A percentile compares a stretch with the other conserved stretches of the same genome.
Evolutionary conservation across 1,139 yeast genomes (phyloP).

Genomic region (Nadsonia starkeyi-henricii): DNA sequence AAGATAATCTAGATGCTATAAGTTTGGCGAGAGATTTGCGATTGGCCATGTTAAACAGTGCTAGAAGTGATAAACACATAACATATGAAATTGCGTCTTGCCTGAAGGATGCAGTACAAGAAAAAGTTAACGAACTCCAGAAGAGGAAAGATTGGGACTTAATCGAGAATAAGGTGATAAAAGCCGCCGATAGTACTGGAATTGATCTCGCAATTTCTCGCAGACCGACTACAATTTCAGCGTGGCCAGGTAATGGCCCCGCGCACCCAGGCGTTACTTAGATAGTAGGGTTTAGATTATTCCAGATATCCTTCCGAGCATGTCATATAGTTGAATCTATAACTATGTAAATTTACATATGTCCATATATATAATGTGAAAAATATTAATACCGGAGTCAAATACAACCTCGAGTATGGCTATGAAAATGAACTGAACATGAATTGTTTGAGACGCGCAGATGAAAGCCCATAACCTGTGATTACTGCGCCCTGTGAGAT

Average conservation of each 20-base stretch:
- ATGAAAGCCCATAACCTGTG: no score
- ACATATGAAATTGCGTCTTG: conserved; percentile 36
- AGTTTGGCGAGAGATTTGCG: conserved; percentile 29
- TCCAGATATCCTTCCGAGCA: no score
- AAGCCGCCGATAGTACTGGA: conserved; percentile 8
- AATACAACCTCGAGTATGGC: no score
- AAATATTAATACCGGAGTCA: no score
- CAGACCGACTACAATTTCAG: conserved; percentile 9
- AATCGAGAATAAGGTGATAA: conserved; percentile 9
- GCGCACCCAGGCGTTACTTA: conserved; percentile 4
- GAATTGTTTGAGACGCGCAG: no score
- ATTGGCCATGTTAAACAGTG: conserved; percentile 30
- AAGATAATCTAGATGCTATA: conserved; percentile 7
- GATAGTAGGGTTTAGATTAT: background rate
- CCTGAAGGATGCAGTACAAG: conserved; percentile 32
- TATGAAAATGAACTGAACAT: no score
- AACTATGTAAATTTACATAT: no score
- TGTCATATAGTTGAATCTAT: no score
- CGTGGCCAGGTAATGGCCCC: conserved; percentile 15
- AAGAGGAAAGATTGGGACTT: conserved; percentile 9
- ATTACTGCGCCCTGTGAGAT: no score
- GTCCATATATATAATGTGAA: no score
- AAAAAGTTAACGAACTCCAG: conserved; percentile 22
- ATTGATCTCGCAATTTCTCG: background rate
- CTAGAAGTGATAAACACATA: conserved; percentile 42